These are phyloP conservation scores for Kodamaea fukazawae DNA, from an alignment of 805 yeast genomes.

Conservation along the genomic window DNA sequence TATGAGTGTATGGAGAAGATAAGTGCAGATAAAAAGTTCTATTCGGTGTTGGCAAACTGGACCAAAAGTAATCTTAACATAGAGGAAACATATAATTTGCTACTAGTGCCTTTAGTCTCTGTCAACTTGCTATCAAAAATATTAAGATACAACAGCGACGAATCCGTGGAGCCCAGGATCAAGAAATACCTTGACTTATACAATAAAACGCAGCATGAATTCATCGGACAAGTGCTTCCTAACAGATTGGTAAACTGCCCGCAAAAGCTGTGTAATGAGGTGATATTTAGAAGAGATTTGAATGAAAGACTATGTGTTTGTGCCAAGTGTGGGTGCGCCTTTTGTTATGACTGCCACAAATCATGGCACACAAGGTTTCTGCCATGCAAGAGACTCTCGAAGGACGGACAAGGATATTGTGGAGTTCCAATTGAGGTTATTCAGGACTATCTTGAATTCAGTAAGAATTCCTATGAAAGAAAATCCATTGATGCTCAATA, in stretches of 20 bases:
- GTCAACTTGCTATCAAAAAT: slow-evolving; percentile 31
- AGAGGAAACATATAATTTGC: slow-evolving; percentile 10
- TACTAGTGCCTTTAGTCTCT: slow-evolving; percentile 44
- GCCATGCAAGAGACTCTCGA: slow-evolving; percentile 34
- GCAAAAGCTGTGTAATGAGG: slow-evolving; percentile 39
- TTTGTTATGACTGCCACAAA: slow-evolving; percentile 54
- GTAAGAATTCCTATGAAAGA: slow-evolving; percentile 2
- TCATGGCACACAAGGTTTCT: slow-evolving; percentile 61
- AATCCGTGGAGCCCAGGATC: slow-evolving; percentile 20
- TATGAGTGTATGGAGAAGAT: slow-evolving; percentile 41
- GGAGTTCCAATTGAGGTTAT: slow-evolving; percentile 17
- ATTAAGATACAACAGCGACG: slow-evolving; percentile 14
- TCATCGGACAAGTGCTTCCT: slow-evolving; percentile 45
- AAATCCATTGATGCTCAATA: slow-evolving; percentile 37
- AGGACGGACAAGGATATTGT: slow-evolving; percentile 17
- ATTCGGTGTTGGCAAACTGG: slow-evolving; percentile 18
- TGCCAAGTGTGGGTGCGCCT: slow-evolving; percentile 48
- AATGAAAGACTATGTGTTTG: slow-evolving; percentile 50
- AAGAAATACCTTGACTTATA: slow-evolving; percentile 40
- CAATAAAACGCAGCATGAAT: slow-evolving; percentile 39
- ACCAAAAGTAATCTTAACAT: slow-evolving; percentile 5
- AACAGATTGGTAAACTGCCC: slow-evolving; percentile 52
- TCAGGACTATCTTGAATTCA: neutral
- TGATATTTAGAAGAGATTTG: slow-evolving; percentile 47
- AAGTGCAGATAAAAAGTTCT: slow-evolving; percentile 16